Evolutionary conservation across 805 yeast species (phyloP), one percentile per base, ranked within the genome.

Genomic region (Ogataea trehalophila): DNA sequence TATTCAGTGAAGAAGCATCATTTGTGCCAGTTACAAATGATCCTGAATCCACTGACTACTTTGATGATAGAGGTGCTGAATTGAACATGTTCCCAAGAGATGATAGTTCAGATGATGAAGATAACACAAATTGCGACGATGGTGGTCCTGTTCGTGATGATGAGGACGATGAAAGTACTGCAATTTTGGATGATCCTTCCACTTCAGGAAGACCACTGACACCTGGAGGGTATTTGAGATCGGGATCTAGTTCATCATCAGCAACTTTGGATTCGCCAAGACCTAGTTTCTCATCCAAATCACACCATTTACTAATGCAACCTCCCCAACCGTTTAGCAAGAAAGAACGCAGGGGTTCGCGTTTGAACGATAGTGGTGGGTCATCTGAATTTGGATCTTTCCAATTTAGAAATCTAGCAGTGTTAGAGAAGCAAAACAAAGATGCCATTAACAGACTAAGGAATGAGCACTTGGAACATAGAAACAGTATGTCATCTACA

Each of bases 371-470:
- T 44, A 92, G 85, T 47, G 76, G 85, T 2, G 69, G 72, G 22
- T 70, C 74, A 7, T 71, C 79, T 7, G 92, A 92, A 58, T 94
- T 94, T 75, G 99, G 99, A 0, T 84, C 94, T 4, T 94, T 94
- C 66, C 84, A 87, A 49, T 94, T 87, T 68, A 75, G 97, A 54
- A 94, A 94, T 62, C 69, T 94, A 52, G 83, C 92, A 5, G 94
- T 94, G 6, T 74, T 95, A 47, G 98, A 94, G 57, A 87, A 86
- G 58, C 97, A 96, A 8, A 94, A 94, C 61, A 89, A 88, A 60
- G 97, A 91, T 67, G 91, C 87, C 14, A 89, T 94, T 53, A 87
- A 87, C 59, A 72, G 96, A 52, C 76, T 94, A 61, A 87, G 90
- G 59, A 83, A 75, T 31, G 98, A 92, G 62, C 95, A 88, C 63